A percentile compares a stretch with the other conserved stretches of the same genome.
These are phyloP conservation scores for Castanea mollissima DNA, from an alignment of 306 rosid species.

Conservation along the genomic window DNA sequence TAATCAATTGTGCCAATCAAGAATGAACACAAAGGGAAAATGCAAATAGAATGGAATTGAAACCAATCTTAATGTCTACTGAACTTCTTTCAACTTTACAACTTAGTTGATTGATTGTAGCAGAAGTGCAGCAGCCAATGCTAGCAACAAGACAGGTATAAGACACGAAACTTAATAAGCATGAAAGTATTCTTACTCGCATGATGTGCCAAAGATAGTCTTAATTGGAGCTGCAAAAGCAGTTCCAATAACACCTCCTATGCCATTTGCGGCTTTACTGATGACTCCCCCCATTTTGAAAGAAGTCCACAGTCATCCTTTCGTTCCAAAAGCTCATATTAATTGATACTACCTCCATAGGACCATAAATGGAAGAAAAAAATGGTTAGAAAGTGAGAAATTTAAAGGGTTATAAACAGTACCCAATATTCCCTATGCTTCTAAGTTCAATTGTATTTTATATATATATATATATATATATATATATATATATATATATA, in stretches of 20 bases:
- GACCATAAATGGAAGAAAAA: neutral
- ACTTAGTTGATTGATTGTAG: neutral
- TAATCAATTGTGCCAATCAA: too few species aligned
- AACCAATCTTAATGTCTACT: too few species aligned
- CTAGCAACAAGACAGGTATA: neutral
- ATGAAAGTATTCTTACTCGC: constrained; percentile 31
- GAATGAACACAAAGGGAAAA: too few species aligned
- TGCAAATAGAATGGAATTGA: too few species aligned
- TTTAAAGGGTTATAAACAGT: neutral
- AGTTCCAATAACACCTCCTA: constrained; percentile 34
- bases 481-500: too few species aligned
- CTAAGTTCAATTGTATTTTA: neutral
- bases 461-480: neutral
- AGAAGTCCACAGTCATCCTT: neutral
- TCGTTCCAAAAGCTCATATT: neutral
- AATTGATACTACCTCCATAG: neutral
- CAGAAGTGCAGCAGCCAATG: neutral
- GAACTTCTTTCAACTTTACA: neutral
- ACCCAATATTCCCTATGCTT: neutral
- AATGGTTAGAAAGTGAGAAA: neutral
- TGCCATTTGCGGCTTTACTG: constrained; percentile 32
- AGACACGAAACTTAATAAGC: neutral
- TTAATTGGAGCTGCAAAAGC: constrained; percentile 38
- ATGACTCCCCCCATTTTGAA: constrained; percentile 35
- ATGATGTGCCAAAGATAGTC: constrained; percentile 35